Percentiles rank a stretch among this genome's conserved stretches.
phyloP scores from a whole-genome alignment of 352 stramenopile genomes.

The Phytopythium montanum region DNA sequence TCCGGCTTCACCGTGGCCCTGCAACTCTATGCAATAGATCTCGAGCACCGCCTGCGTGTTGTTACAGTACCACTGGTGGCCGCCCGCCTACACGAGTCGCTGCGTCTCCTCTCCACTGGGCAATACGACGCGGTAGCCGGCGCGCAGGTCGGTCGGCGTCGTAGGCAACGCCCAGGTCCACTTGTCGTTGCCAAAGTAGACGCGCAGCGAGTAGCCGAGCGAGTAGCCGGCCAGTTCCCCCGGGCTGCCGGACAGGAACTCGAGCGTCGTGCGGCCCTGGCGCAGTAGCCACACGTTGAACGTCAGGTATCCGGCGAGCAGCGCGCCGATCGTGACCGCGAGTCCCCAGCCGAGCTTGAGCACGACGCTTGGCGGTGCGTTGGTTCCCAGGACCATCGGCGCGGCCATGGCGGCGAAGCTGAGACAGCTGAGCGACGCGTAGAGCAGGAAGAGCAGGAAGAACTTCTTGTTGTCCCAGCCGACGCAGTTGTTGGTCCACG shows the following conservation, averaged over 20 bases:
- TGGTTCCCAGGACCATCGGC: conserved; percentile 20
- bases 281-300: conserved; percentile 77
- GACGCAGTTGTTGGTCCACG: conserved; percentile 86
- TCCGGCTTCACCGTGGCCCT: background rate
- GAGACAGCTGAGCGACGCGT: conserved; percentile 66
- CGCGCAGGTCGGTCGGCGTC: conserved; percentile 17
- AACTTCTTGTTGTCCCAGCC: conserved; percentile 82
- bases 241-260: conserved; percentile 50
- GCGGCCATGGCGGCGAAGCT: conserved; percentile 44
- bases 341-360: conserved; percentile 50
- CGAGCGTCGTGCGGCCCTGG: conserved; percentile 67
- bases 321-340: conserved; percentile 41
- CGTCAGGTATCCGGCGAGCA: conserved; percentile 63
- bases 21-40: background rate
- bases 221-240: conserved; percentile 47
- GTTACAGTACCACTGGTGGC: no score
- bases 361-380: conserved; percentile 7
- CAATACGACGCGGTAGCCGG: conserved; percentile 5
- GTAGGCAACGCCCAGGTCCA: conserved; percentile 60
- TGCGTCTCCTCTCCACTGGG: conserved; percentile 20
- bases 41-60: background rate
- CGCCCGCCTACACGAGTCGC: conserved; percentile 23
- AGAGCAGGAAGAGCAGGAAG: conserved; percentile 78
- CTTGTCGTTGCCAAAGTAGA: conserved; percentile 64
- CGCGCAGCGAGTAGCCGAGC: conserved; percentile 43